Evolutionary conservation across 1,139 yeast species (phyloP), one percentile per base, ranked within the genome.

Genomic region (Blastobotrys ciferrii): DNA sequence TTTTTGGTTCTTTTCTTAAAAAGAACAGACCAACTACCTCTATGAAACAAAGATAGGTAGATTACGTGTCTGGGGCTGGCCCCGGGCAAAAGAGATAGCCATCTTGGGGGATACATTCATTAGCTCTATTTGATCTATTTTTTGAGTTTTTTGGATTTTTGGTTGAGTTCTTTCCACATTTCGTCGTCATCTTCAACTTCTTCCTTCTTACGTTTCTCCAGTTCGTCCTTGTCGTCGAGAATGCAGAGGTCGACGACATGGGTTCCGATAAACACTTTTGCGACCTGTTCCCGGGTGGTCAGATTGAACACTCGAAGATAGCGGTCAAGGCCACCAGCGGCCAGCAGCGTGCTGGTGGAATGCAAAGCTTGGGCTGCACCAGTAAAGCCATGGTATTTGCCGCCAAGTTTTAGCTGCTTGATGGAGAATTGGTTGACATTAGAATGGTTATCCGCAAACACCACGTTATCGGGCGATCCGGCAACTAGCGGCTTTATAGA

Each of bases 291-390:
- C 46, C 95, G 73, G 0, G 80, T 66, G 1, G 68, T 69, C 5
- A 81, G 63, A 54, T 87, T 84, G 65, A 78, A 91, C 2, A 87
- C 87, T 50, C 97, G 76, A 38, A 88, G 74, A 63, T 88, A 91
- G 61, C 96, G 75, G 63, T 91, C 98, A 33, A 89, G 74, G 0
- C 96, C 96, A 38, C 95, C 96, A 20, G 88, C 75, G 1, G 77
- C 75, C 7, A 82, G 50, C 13, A 56, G 49, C 4, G 49, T 46
- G 15, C 43, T 50, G 20, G 50, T 47, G 12, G 51, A 32, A 32
- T 58, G 48, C 37, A 61, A 42, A 13, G 57, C 57, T 47, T 57
- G 59, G 15, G 60, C 62, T 14, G 63, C 56, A 28, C 67, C 67
- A 3, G 63, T 61, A 9, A 64, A 55, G 5, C 66, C 67, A 9